Percentiles rank a stretch among this genome's conserved stretches.
Evolutionary conservation across 2,329 filamentous ascomycete genomes (phyloP).

Genomic region (Alternaria arborescens): DNA sequence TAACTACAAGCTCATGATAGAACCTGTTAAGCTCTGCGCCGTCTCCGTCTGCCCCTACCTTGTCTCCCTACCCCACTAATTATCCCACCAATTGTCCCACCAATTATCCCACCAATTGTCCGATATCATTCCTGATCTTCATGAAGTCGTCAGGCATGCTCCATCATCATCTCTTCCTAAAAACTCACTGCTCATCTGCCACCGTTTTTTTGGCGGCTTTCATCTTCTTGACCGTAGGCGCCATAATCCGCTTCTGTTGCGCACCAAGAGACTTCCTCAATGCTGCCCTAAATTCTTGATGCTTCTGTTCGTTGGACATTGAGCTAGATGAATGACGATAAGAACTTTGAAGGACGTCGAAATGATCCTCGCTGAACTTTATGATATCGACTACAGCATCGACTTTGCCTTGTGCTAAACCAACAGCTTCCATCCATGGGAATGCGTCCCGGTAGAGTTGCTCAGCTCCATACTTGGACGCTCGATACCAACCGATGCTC

Average conservation of each 20-base stretch:
- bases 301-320: conserved; percentile 1
- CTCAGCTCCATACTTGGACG: conserved; percentile 27
- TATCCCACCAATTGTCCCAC: neutral
- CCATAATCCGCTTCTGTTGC: conserved; percentile 31
- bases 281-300: conserved; percentile 24
- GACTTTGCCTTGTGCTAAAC: conserved; percentile 30
- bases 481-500: conserved; percentile 5
- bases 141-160: neutral
- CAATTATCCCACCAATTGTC: no score
- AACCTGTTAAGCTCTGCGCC: neutral
- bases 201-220: conserved; percentile 1
- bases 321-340: neutral
- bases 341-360: neutral
- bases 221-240: conserved; percentile 7
- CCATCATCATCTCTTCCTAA: neutral
- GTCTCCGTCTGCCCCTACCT: neutral
- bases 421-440: conserved; percentile 49
- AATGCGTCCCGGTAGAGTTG: conserved; percentile 49
- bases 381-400: conserved; percentile 44
- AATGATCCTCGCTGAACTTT: conserved; percentile 9
- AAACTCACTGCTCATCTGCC: conserved; percentile 9
- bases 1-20: neutral
- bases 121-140: neutral
- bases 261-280: conserved; percentile 29
- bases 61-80: no score